Conservation (phyloP, 164 flowering plant genomes). For the Vitis cinerea region DNA sequence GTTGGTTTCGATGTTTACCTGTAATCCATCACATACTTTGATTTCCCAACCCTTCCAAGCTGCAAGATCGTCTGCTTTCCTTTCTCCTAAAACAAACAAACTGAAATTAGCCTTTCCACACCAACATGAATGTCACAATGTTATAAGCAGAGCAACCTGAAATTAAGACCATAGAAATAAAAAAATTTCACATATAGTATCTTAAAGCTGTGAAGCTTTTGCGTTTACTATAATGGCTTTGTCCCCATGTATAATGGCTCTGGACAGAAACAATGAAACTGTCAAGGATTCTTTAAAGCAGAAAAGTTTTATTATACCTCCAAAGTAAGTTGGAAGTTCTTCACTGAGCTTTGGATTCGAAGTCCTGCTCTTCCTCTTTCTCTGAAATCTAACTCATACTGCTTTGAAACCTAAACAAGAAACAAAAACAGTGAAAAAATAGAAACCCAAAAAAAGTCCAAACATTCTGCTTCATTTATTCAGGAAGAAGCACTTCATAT, state of each 20-base stretch:
- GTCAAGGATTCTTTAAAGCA: neutral
- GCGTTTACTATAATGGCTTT: neutral
- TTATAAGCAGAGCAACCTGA: neutral
- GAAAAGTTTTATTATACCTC: slow-evolving; percentile 45
- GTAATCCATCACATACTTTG: slow-evolving; percentile 83
- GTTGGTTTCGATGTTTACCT: slow-evolving; percentile 40
- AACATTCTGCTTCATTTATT: neutral
- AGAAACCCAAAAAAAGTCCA: neutral
- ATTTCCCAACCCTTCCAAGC: slow-evolving; percentile 77
- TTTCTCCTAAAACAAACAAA: slow-evolving; percentile 39
- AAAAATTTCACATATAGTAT: too few species aligned
- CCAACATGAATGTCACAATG: too few species aligned
- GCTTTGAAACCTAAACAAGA: slow-evolving; percentile 46
- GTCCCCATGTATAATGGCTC: neutral
- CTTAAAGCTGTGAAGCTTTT: too few species aligned
- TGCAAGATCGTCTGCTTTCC: slow-evolving; percentile 80
- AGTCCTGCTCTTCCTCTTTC: slow-evolving; percentile 73
- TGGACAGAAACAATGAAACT: neutral
- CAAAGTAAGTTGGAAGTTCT: slow-evolving; percentile 82
- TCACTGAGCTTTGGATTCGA: slow-evolving; percentile 68
- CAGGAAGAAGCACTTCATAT: neutral
- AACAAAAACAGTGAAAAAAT: neutral
- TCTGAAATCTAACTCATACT: slow-evolving; percentile 84
- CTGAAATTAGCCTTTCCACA: neutral
- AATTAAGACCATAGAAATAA: neutral